Evolutionary conservation across 169 alveolate species (phyloP), one percentile per base, ranked within the genome.

Genomic region (Plasmodium reichenowi): DNA sequence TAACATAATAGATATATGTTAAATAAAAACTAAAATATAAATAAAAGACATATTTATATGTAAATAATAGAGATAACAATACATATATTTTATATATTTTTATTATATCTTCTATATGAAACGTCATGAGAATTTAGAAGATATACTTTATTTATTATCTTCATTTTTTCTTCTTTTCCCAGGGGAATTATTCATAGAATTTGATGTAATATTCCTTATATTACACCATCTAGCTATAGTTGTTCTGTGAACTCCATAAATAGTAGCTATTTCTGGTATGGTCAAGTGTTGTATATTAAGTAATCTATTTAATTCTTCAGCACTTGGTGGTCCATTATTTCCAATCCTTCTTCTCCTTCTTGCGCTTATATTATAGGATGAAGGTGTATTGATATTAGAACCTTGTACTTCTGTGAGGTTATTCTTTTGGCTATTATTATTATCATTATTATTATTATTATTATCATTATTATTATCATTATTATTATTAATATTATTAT

Each of bases 221-320:
- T 86, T 74, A 32, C 92, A 86, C 92, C 92, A 86, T 7, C 92
- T 60, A 0, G 92, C 86, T 13, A 86, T 87, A 15, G 92, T 86
- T 20, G 92, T 86, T 72, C 92, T 86, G 38, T 86, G 92, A 15
- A 86, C 92, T 0, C 92, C 92, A 73, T 86, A 86, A 32, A 86
- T 47, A 10, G 74, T 76, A 20, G 92, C 92, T 48, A 86, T 86
- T 62, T 86, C 88, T 47, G 92, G 92, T 12, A 86, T 87, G 9
- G 92, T 71, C 29, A 86, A 62, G n/a, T 72, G 71, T 38, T 86
- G 63, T 10, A 71, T 71, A 59, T 86, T 26, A n/a, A 86, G 43
- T 45, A 86, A 15, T 62, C 60, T 70, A 45, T 64, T 86, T 60
- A 86, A 86, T 59, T 60, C 72, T 29, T 86, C 92, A 32, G 92